Evolutionary conservation across 225 moss, liverwort and hornwort genomes (phyloP).

Genomic region (Marchantia paleacea): DNA sequence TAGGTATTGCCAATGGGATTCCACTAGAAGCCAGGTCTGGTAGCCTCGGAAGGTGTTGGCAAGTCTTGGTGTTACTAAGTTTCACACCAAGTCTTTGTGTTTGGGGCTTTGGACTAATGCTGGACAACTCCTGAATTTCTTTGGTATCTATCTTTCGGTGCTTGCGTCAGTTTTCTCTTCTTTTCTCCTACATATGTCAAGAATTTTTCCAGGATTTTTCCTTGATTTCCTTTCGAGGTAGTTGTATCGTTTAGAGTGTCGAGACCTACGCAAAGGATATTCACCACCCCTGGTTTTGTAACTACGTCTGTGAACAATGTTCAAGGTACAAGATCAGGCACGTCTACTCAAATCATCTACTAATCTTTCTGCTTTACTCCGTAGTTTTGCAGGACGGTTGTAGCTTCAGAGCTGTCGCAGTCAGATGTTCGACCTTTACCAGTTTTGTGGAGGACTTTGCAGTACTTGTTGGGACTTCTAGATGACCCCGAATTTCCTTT

Average conservation of each 20-base stretch:
- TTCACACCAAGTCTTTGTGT: too few relatives aligned
- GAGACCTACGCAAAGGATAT: too few relatives aligned
- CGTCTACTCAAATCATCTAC: background rate
- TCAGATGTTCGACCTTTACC: slow-evolving; percentile 87
- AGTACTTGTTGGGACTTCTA: slow-evolving; percentile 77
- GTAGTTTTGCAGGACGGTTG: slow-evolving; percentile 99
- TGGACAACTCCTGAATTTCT: background rate
- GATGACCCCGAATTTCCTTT: slow-evolving; percentile 75
- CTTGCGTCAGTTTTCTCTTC: background rate
- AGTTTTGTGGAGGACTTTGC: slow-evolving; percentile 79
- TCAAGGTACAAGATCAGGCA: too few relatives aligned
- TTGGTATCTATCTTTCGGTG: background rate
- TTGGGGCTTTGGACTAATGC: too few relatives aligned
- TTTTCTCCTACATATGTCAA: background rate
- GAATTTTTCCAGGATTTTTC: too few relatives aligned
- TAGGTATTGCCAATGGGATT: background rate
- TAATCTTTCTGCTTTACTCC: slow-evolving; percentile 4
- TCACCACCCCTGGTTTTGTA: too few relatives aligned
- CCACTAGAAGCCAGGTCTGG: background rate
- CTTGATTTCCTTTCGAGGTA: background rate
- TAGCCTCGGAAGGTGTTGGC: background rate
- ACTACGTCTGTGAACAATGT: too few relatives aligned
- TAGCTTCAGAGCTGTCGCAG: slow-evolving; percentile 65
- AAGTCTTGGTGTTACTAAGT: background rate
- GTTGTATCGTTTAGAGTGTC: background rate